Base-by-base conservation (phyloP, 352 stramenopile species). In the Pseudoperonospora humuli region DNA sequence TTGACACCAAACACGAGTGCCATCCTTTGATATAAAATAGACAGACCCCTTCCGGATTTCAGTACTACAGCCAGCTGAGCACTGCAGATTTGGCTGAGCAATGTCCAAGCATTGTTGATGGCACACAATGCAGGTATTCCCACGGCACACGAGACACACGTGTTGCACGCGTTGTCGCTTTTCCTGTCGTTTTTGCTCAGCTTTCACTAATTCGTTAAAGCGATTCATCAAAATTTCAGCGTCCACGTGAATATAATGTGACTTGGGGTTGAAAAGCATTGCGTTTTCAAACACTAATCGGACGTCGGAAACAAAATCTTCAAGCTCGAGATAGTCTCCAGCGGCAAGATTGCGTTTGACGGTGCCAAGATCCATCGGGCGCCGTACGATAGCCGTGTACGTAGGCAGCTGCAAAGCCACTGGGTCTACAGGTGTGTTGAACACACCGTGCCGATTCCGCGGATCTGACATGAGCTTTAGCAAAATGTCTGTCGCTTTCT, bases 331-430 rank as follows among this genome's bases (percentile, higher is more conserved):
- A 59, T 97, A 97, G 13, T 66, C 32, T 3, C 76, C 85, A 40
- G 64, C 54, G n/a, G 83, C 67, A 1, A 98, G 64, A 31, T 87
- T 84, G 8, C 66, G 56, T 19, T 82, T 86, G 15, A 97, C 64
- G 0, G 90, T 98, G 3, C 78, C 76, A 3, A 98, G 54, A 54
- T 98, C 93, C 86, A 98, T 97, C 4, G 88, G 87, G 31, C 75
- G 58, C 67, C 80, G 35, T 24, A 93, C 62, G 26, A 93, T 66
- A 1, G 58, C 56, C 7, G 59, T 65, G 39, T 93, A 93, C 7
- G 75, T 87, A 9, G 76, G 73, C 36, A 93, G 38, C 6, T 84
- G 58, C 27, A 89, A 45, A 31, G 70, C 68, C 5, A 88, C 51
- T 3, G 74, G 74, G 41, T 93, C 76, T 24, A 93, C 81, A 7